Evolutionary conservation across 2,329 filamentous ascomycete genomes (phyloP).

Genomic region (Torrubiellomyces zombiae): DNA sequence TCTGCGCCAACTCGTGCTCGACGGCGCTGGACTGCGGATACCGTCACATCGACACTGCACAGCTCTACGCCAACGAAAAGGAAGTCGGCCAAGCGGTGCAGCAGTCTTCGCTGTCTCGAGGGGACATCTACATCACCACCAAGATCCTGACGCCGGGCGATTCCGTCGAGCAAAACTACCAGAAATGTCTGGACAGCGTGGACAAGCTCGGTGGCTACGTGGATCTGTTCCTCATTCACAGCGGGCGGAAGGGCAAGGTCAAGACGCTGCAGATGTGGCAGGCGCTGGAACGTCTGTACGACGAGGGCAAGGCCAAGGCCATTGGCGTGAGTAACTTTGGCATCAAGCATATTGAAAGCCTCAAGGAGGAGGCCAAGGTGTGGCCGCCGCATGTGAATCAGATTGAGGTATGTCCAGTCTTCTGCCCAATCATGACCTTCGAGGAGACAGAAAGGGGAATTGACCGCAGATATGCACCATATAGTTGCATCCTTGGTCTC

Average conservation of each 20-base stretch:
- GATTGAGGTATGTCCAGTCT: conserved; percentile 83
- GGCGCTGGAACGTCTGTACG: conserved; percentile 45
- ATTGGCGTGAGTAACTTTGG: conserved; percentile 52
- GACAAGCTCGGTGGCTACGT: conserved; percentile 49
- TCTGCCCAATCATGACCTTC: too few species aligned
- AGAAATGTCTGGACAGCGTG: conserved; percentile 44
- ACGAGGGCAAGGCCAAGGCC: conserved; percentile 42
- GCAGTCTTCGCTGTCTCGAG: conserved; percentile 34
- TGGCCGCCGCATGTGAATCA: conserved; percentile 62
- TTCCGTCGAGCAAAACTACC: conserved; percentile 36
- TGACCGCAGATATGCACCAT: too few species aligned
- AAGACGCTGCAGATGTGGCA: conserved; percentile 43
- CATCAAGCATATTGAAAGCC: conserved; percentile 43
- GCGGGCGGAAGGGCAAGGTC: conserved; percentile 39
- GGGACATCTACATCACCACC: conserved; percentile 38
- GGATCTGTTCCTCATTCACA: conserved; percentile 48
- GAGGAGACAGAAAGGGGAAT: too few species aligned
- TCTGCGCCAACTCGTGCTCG: conserved; percentile 40
- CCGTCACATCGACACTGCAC: conserved; percentile 48
- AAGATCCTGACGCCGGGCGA: conserved; percentile 29
- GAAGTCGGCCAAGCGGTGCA: conserved; percentile 49
- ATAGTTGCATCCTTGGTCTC: conserved; percentile 80
- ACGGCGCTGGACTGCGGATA: conserved; percentile 41
- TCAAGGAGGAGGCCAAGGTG: conserved; percentile 41
- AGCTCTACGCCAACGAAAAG: conserved; percentile 47